Evolutionary conservation across 768 basidiomycete genomes (phyloP).

Genomic region (Trametes cinnabarina): DNA sequence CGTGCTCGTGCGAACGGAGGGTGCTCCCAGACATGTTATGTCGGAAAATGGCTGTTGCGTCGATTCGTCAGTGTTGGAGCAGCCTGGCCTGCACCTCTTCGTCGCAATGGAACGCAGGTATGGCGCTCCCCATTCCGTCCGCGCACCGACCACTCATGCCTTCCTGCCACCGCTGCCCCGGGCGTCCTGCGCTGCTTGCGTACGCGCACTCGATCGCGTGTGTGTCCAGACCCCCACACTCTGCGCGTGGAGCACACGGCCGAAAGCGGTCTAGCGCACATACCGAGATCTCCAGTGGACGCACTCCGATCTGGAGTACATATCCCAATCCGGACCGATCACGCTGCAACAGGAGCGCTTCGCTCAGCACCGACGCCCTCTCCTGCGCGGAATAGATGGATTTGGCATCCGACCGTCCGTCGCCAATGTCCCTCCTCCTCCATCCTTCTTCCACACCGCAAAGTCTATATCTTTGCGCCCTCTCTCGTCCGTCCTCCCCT

Average conservation of each 20-base stretch:
- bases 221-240: background rate
- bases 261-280: background rate
- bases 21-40: background rate
- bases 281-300: background rate
- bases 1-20: background rate
- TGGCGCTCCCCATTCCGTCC: slow-evolving; percentile 1
- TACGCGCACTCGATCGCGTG: background rate
- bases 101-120: slow-evolving; percentile 1
- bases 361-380: background rate
- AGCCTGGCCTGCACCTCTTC: background rate
- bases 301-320: background rate
- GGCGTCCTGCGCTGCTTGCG: background rate
- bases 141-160: background rate
- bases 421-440: slow-evolving; percentile 12
- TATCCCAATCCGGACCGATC: slow-evolving; percentile 12
- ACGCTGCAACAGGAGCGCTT: slow-evolving; percentile 7
- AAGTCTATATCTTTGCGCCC: slow-evolving; percentile 6
- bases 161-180: background rate
- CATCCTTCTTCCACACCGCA: slow-evolving; percentile 11
- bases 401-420: slow-evolving; percentile 16
- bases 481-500: background rate
- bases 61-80: background rate
- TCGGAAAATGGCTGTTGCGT: background rate
- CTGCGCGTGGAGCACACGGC: slow-evolving; percentile 1
- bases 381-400: slow-evolving; percentile 8